Percentiles rank a stretch among this genome's conserved stretches.
Evolutionary conservation across 164 flowering plant genomes (phyloP).

Genomic region (Amborella trichopoda): DNA sequence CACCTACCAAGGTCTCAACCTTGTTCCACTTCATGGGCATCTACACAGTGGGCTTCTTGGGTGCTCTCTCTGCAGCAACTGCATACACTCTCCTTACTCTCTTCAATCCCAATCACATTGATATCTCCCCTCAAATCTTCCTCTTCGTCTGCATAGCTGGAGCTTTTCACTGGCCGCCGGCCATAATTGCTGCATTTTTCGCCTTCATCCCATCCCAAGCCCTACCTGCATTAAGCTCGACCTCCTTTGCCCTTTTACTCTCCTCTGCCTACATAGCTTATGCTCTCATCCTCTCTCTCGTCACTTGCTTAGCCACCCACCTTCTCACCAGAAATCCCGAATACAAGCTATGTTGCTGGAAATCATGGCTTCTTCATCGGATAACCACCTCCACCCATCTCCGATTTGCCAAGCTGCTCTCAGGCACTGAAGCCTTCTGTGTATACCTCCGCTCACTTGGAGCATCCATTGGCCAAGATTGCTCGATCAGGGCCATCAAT

Average conservation of each 20-base stretch:
- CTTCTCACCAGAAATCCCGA: slow-evolving; percentile 21
- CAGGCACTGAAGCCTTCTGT: slow-evolving; percentile 79
- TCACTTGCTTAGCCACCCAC: slow-evolving; percentile 22
- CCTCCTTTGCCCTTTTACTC: slow-evolving; percentile 23
- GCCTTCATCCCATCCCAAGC: slow-evolving; percentile 17
- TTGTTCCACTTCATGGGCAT: slow-evolving; percentile 43
- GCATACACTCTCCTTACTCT: slow-evolving; percentile 27
- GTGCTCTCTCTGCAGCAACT: slow-evolving; percentile 48
- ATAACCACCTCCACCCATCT: slow-evolving; percentile 44
- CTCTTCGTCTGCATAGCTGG: slow-evolving; percentile 48
- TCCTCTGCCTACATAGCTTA: slow-evolving; percentile 39
- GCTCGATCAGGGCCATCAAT: slow-evolving; percentile 71
- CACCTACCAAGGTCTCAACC: slow-evolving; percentile 5
- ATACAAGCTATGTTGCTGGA: slow-evolving; percentile 16
- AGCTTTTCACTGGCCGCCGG: slow-evolving; percentile 65
- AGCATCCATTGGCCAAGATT: slow-evolving; percentile 48
- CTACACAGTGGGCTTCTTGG: slow-evolving; percentile 48
- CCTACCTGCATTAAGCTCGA: slow-evolving; percentile 20
- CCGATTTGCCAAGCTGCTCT: slow-evolving; percentile 48
- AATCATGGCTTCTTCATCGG: no score
- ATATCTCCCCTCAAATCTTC: slow-evolving; percentile 28
- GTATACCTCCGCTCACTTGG: slow-evolving; percentile 50
- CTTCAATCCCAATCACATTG: no score
- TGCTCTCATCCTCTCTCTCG: slow-evolving; percentile 40
- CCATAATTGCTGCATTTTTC: slow-evolving; percentile 32